Conservation (phyloP, 805 yeast genomes). For the Jamesozyma piceae region DNA sequence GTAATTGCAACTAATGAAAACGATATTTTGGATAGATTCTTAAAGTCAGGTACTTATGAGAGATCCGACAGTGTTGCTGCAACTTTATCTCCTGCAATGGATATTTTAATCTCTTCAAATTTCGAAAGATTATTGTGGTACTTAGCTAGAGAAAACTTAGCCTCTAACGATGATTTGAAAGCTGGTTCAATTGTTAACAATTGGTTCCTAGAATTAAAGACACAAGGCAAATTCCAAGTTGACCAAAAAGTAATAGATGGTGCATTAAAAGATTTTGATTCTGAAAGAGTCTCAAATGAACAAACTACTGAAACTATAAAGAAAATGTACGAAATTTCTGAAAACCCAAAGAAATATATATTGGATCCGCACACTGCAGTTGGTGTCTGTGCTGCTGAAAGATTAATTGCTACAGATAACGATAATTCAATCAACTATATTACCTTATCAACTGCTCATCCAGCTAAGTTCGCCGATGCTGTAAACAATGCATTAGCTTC, state of each 20-base stretch:
- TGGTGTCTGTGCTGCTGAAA: constrained; percentile 73
- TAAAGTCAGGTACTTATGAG: constrained; percentile 77
- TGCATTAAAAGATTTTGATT: constrained; percentile 62
- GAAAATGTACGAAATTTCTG: constrained; percentile 47
- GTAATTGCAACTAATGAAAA: constrained; percentile 94
- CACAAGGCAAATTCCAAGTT: constrained; percentile 67
- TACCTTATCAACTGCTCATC: constrained; percentile 94
- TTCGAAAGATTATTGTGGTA: constrained; percentile 96
- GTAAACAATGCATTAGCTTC: constrained; percentile 69
- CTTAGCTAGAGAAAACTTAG: constrained; percentile 60
- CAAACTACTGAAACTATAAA: constrained; percentile 77
- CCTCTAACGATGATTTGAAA: constrained; percentile 47
- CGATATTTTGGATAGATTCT: constrained; percentile 87
- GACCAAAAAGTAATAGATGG: constrained; percentile 52
- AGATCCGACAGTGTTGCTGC: constrained; percentile 71
- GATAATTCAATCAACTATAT: constrained; percentile 42
- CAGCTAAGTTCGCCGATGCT: constrained; percentile 96
- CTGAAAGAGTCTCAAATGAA: constrained; percentile 70
- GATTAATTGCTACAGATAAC: constrained; percentile 43
- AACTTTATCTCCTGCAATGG: constrained; percentile 97
- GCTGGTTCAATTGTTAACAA: constrained; percentile 65
- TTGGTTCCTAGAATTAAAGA: constrained; percentile 75
- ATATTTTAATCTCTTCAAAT: constrained; percentile 87
- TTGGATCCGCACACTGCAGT: constrained; percentile 96
- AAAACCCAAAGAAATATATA: constrained; percentile 56